phyloP scores from a whole-genome alignment of 139 green algal species.

The Coccomyxa sp. region DNA sequence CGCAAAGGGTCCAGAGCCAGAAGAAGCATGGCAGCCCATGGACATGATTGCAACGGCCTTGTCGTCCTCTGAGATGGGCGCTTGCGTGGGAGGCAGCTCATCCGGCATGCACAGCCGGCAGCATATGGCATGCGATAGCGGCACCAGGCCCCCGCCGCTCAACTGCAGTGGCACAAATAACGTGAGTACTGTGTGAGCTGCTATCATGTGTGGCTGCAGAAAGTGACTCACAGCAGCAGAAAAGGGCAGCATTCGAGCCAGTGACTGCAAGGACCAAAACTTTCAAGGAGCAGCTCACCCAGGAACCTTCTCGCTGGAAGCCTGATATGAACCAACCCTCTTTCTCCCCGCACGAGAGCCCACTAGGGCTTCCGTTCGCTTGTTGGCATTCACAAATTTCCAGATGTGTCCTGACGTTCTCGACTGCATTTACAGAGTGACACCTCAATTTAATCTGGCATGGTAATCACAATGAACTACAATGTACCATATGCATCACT shows the following conservation, averaged over 20 bases:
- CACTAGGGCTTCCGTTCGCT: conserved; percentile 33
- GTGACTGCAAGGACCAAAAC: not conserved
- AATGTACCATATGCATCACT: too few relatives aligned
- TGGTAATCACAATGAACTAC: too few relatives aligned
- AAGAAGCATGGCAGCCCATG: conserved; percentile 58
- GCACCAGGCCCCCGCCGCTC: conserved; percentile 56
- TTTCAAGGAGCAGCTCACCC: conserved; percentile 19
- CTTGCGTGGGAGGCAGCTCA: conserved; percentile 28
- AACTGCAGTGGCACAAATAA: conserved; percentile 13
- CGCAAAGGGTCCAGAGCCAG: conserved; percentile 11
- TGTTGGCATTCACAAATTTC: conserved; percentile 52
- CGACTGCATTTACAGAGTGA: not conserved
- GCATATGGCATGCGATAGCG: conserved; percentile 67
- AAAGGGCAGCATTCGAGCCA: not conserved
- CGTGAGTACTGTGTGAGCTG: not conserved
- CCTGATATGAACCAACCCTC: conserved; percentile 50
- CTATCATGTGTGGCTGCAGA: not conserved
- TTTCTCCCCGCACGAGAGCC: conserved; percentile 53
- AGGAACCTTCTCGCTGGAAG: conserved; percentile 51
- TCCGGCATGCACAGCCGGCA: conserved; percentile 67
- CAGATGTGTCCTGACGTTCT: conserved; percentile 7
- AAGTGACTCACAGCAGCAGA: not conserved
- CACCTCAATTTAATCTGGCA: too few relatives aligned
- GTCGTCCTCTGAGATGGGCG: not conserved
- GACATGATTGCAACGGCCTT: conserved; percentile 55